Evolutionary conservation across 2,329 filamentous ascomycete species (phyloP), one percentile per base, ranked within the genome.

Genomic region (Mycogone perniciosa): DNA sequence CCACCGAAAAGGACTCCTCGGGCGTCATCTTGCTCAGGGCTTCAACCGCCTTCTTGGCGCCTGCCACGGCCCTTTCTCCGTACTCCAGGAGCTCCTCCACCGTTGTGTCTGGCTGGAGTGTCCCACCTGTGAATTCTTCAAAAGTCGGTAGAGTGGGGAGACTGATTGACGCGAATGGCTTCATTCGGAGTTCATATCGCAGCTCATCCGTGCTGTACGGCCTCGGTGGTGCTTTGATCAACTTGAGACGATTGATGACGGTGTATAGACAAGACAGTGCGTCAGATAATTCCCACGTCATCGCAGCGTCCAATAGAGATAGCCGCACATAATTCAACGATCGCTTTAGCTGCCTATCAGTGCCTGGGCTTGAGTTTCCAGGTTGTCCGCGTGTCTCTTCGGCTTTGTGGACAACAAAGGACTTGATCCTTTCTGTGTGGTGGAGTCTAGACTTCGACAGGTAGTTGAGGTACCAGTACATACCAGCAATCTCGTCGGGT

Each of bases 391-490:
- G 56, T 20, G 52, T 60, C 31, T 64, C 59, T 20, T 73, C 68
- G 4, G 69, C 60, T 42, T 62, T 69, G 10, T 65, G 67, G 38
- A 76, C 66, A 6, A 83, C 76, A 58, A 88, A 89, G 2, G 78
- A 75, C 59, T 84, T 81, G 59, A 93, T 89, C 48, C 87, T 80
- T 58, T 89, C 84, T 27, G 86, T 71, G 60, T 96, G 82, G 62
- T 82, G 76, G 42, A 82, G 70, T 54, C 86, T 75, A 50, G 85
- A 81, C 63, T 84, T 79, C 62, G 86, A 74, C 53, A 95, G 71
- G 70, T 88, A 81, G 58, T 88, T 81, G 56, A 96, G 72, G 65
- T 96, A 90, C 83, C 87, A 93, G 67, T 97, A 97, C 87, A 96
- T 95, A 27, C 82, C 84, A 1, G 84, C 80, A 7, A 93, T 76